phyloP scores from a whole-genome alignment of 2,329 filamentous ascomycete species.

The Cladosporium phlei region DNA sequence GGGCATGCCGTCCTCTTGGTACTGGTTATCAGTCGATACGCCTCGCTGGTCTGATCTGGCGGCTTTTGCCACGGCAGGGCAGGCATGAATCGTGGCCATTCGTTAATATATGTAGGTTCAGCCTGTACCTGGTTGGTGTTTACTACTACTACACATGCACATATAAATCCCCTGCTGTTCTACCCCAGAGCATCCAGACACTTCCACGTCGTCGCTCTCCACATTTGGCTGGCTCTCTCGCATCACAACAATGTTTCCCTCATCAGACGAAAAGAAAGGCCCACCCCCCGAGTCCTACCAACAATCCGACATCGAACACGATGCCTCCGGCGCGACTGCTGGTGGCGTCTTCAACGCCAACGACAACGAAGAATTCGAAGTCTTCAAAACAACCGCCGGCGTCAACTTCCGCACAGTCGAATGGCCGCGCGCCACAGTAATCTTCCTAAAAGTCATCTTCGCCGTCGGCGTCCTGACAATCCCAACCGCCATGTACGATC shows the following conservation, averaged over 20 bases:
- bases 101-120: background rate
- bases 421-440: slow-evolving; percentile 49
- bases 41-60: background rate
- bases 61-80: background rate
- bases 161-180: background rate
- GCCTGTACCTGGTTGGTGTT: too few relatives aligned
- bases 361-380: slow-evolving; percentile 36
- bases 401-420: slow-evolving; percentile 52
- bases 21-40: background rate
- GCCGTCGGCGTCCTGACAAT: slow-evolving; percentile 48
- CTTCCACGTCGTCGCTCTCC: background rate
- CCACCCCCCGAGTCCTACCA: too few relatives aligned
- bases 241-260: too few relatives aligned
- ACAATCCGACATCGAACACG: background rate
- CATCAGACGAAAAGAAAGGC: slow-evolving; percentile 3
- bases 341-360: slow-evolving; percentile 11
- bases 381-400: slow-evolving; percentile 46
- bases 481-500: slow-evolving; percentile 44
- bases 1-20: background rate
- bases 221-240: too few relatives aligned
- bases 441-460: slow-evolving; percentile 52
- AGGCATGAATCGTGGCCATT: background rate
- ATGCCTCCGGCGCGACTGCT: background rate
- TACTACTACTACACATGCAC: too few relatives aligned
- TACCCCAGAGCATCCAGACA: background rate